Conservation (phyloP, 1,284 basidiomycete genomes). For the Papiliotrema nemorosa region DNA sequence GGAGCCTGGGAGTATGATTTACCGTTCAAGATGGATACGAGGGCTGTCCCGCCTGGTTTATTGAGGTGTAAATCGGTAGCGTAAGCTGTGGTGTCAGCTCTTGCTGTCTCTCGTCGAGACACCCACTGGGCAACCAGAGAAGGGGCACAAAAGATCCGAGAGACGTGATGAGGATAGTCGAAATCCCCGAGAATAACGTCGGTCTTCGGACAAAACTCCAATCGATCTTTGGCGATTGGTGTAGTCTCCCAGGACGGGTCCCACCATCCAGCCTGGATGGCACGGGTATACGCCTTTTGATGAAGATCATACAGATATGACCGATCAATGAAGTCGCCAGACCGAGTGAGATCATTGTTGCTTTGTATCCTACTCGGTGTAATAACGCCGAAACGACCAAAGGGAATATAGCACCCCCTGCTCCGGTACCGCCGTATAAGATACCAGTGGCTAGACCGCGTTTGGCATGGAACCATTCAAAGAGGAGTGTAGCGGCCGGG, state of each 20-base stretch:
- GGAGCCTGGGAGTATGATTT: background rate
- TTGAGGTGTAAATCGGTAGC: conserved; percentile 36
- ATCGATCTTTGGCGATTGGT: conserved; percentile 17
- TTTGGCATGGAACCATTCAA: conserved; percentile 44
- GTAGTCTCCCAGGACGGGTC: too few relatives aligned
- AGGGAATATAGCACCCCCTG: conserved; percentile 45
- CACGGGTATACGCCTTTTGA: conserved; percentile 41
- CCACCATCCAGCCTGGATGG: conserved; percentile 4
- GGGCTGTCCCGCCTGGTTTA: conserved; percentile 37
- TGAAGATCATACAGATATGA: conserved; percentile 32
- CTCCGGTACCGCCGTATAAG: conserved; percentile 45
- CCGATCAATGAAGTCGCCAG: conserved; percentile 34
- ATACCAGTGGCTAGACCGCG: conserved; percentile 47
- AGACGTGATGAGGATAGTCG: conserved; percentile 36
- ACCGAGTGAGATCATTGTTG: conserved; percentile 42
- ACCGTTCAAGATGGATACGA: conserved; percentile 48
- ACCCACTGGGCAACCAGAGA: conserved; percentile 46
- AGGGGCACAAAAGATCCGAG: conserved; percentile 47
- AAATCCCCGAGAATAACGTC: conserved; percentile 31
- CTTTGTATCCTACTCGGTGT: conserved; percentile 41
- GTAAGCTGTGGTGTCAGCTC: conserved; percentile 20
- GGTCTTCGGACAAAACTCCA: conserved; percentile 26
- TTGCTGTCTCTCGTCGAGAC: background rate
- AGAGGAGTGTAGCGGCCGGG: conserved; percentile 44
- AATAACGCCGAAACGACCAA: conserved; percentile 41